These are phyloP conservation scores for Phytophthora boehmeriae DNA, from an alignment of 352 stramenopile species.

Conservation along the genomic window DNA sequence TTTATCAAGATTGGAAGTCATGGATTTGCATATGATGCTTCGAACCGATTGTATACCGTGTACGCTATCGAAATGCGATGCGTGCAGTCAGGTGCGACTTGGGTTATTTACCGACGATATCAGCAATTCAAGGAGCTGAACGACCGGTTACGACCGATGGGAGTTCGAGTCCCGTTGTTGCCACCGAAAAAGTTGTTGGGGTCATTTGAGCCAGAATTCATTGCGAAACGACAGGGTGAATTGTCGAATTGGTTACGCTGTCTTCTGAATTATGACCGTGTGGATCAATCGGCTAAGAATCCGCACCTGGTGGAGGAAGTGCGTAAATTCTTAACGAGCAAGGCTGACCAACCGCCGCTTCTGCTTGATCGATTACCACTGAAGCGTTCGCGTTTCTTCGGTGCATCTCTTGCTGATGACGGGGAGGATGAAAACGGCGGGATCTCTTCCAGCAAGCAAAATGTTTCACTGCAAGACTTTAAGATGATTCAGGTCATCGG, in stretches of 20 bases:
- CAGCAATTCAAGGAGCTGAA: slow-evolving; percentile 86
- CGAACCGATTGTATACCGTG: slow-evolving; percentile 80
- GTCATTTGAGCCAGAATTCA: slow-evolving; percentile 83
- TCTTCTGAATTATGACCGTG: slow-evolving; percentile 73
- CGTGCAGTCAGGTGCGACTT: slow-evolving; percentile 70
- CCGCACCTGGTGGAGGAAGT: slow-evolving; percentile 81
- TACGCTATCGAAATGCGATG: slow-evolving; percentile 84
- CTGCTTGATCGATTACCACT: slow-evolving; percentile 68
- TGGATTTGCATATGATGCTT: slow-evolving; percentile 76
- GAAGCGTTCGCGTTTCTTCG: slow-evolving; percentile 73
- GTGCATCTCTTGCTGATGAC: slow-evolving; percentile 63
- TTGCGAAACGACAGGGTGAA: slow-evolving; percentile 72
- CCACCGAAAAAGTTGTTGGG: slow-evolving; percentile 87
- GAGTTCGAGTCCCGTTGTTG: slow-evolving; percentile 74
- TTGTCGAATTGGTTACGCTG: slow-evolving; percentile 71
- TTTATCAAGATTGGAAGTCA: slow-evolving; percentile 82
- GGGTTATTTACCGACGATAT: slow-evolving; percentile 86
- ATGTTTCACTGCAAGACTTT: slow-evolving; percentile 72
- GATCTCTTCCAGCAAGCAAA: slow-evolving; percentile 38
- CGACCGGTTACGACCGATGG: slow-evolving; percentile 61
- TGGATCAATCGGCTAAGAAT: slow-evolving; percentile 76
- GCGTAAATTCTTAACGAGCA: slow-evolving; percentile 79
- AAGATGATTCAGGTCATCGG: slow-evolving; percentile 91
- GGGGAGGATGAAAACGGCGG: slow-evolving; percentile 44
- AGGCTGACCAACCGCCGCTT: slow-evolving; percentile 83